phyloP scores from a whole-genome alignment of 768 basidiomycete species.

The Trametes gibbosa region DNA sequence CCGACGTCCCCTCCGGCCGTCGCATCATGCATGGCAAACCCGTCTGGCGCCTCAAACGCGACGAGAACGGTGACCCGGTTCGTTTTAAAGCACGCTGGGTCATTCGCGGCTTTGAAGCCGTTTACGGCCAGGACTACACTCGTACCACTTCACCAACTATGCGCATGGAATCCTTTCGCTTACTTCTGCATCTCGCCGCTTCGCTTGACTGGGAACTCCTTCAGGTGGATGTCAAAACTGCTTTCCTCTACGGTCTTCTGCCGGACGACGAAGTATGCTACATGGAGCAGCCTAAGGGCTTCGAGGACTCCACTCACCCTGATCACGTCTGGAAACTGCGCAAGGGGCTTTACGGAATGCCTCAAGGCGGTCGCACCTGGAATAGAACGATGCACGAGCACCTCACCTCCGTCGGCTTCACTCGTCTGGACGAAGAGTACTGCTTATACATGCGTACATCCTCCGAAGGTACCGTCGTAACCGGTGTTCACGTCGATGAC shows the following conservation, averaged over 20 bases:
- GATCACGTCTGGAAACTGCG: constrained; percentile 13
- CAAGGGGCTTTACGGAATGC: constrained; percentile 21
- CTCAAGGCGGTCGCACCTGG: constrained; percentile 21
- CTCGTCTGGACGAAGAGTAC: constrained; percentile 13
- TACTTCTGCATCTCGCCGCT: constrained; percentile 38
- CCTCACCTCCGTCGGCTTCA: constrained; percentile 16
- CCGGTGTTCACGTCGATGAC: constrained; percentile 26
- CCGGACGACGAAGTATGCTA: constrained; percentile 30
- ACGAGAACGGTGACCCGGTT: constrained; percentile 21
- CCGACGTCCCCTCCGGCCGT: constrained; percentile 13
- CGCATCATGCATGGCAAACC: constrained; percentile 16
- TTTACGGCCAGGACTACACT: constrained; percentile 42
- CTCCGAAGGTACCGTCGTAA: constrained; percentile 8
- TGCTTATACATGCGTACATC: constrained; percentile 12
- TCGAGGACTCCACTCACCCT: neutral
- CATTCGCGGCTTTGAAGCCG: constrained; percentile 41
- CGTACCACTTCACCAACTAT: constrained; percentile 40
- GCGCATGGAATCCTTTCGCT: constrained; percentile 37
- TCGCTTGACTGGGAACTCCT: constrained; percentile 34
- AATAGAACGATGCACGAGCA: constrained; percentile 9
- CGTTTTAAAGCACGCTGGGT: constrained; percentile 38
- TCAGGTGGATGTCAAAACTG: constrained; percentile 41
- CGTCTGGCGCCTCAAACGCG: constrained; percentile 30
- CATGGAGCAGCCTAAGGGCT: constrained; percentile 35
- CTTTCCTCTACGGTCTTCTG: constrained; percentile 36